phyloP scores from a whole-genome alignment of 2,329 filamentous ascomycete species.

The Xylariaceae sp. region DNA sequence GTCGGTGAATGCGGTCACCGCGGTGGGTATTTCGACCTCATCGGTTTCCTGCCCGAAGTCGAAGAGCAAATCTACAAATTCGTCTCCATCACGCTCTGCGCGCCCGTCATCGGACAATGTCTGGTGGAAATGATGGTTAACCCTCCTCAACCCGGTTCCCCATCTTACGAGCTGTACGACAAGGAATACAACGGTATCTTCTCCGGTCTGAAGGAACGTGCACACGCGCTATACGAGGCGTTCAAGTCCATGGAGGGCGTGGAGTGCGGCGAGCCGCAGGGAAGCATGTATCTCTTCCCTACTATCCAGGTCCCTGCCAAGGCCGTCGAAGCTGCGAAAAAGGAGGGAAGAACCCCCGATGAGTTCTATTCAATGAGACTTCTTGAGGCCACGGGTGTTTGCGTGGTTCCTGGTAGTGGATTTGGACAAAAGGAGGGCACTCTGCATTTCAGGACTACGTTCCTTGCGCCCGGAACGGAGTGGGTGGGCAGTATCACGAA shows the following conservation, averaged over 20 bases:
- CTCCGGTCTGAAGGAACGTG: constrained; percentile 72
- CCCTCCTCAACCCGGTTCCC: constrained; percentile 78
- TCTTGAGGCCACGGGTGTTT: constrained; percentile 91
- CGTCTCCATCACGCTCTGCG: constrained; percentile 93
- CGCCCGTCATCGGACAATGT: constrained; percentile 93
- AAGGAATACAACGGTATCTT: constrained; percentile 82
- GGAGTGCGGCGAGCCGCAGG: constrained; percentile 82
- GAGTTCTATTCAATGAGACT: constrained; percentile 92
- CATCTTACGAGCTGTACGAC: constrained; percentile 78
- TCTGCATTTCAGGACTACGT: constrained; percentile 93
- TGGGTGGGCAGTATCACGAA: constrained; percentile 84
- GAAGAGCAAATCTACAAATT: constrained; percentile 98
- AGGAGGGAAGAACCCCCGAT: constrained; percentile 72
- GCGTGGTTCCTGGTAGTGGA: constrained; percentile 85
- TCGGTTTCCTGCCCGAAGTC: constrained; percentile 81
- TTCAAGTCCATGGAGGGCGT: constrained; percentile 97
- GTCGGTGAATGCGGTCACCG: constrained; percentile 97
- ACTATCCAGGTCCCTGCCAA: constrained; percentile 77
- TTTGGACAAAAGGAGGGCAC: constrained; percentile 93
- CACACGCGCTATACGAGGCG: constrained; percentile 80
- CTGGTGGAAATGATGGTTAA: constrained; percentile 98
- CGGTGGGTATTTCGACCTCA: constrained; percentile 94
- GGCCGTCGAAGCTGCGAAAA: constrained; percentile 70
- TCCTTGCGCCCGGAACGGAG: constrained; percentile 91
- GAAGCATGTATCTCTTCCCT: constrained; percentile 98